Conservation (phyloP, 176 grass and related monocot species). For the Cenchrus americanus region DNA sequence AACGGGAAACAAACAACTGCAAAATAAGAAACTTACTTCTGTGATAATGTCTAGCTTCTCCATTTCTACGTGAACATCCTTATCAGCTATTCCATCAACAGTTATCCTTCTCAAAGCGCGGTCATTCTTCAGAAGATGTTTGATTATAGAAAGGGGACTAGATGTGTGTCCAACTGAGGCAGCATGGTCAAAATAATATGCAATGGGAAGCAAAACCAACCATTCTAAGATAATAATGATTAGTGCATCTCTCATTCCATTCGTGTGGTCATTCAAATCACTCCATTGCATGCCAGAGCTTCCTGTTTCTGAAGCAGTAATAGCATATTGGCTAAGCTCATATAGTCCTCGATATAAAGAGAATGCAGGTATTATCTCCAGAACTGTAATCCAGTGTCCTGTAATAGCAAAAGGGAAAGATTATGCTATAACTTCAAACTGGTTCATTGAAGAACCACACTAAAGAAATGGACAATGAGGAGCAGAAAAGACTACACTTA, state of each 20-base stretch:
- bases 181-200: slow-evolving; percentile 73
- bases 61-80: slow-evolving; percentile 63
- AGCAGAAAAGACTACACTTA: not conserved
- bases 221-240: slow-evolving; percentile 83
- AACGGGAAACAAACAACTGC: not conserved
- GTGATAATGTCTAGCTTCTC: slow-evolving; percentile 68
- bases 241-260: slow-evolving; percentile 78
- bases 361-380: slow-evolving; percentile 94
- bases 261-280: slow-evolving; percentile 65
- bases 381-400: slow-evolving; percentile 77
- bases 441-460: not conserved
- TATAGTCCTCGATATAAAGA: slow-evolving; percentile 86
- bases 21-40: slow-evolving; percentile 67
- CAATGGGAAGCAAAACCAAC: slow-evolving; percentile 74
- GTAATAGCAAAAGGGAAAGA: slow-evolving; percentile 23
- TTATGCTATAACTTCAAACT: slow-evolving; percentile 14
- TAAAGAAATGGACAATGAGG: not conserved
- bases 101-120: slow-evolving; percentile 36
- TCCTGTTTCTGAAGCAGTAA: slow-evolving; percentile 51
- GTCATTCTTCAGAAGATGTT: slow-evolving; percentile 50
- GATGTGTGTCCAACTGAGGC: slow-evolving; percentile 55
- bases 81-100: slow-evolving; percentile 40
- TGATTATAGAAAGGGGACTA: slow-evolving; percentile 45
- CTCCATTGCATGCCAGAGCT: slow-evolving; percentile 80
- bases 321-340: slow-evolving; percentile 78